Evolutionary conservation across 345 rosid genomes (phyloP).

Genomic region (Eutrema japonicum): DNA sequence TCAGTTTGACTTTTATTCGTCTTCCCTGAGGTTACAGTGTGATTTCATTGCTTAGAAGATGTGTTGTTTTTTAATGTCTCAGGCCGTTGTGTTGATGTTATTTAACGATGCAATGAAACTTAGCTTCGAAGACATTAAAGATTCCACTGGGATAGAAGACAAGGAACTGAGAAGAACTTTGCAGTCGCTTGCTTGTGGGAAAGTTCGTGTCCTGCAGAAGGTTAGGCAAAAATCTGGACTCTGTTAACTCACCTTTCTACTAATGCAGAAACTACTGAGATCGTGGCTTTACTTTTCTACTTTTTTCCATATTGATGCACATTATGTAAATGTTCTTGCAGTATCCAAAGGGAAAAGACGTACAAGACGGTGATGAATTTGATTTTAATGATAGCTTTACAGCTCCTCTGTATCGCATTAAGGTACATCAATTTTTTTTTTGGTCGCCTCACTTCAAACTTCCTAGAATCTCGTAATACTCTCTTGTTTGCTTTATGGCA

Average conservation of each 20-base stretch:
- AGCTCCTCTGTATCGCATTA: constrained; percentile 85
- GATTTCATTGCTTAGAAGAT: constrained; percentile 30
- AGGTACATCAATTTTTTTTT: constrained; percentile 50
- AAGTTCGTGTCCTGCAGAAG: constrained; percentile 93
- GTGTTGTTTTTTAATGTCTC: constrained; percentile 33
- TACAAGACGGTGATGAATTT: constrained; percentile 87
- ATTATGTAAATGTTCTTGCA: constrained; percentile 38
- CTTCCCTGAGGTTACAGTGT: not conserved
- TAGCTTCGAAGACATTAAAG: constrained; percentile 90
- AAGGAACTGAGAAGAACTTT: constrained; percentile 91
- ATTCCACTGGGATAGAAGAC: constrained; percentile 90
- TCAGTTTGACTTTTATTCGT: not conserved
- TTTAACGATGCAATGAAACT: constrained; percentile 93
- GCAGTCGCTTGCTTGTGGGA: constrained; percentile 98
- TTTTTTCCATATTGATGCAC: not conserved
- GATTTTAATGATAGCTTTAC: constrained; percentile 78
- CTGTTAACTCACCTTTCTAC: constrained; percentile 4
- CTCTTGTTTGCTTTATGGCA: not conserved
- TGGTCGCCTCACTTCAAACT: constrained; percentile 6
- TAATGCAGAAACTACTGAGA: constrained; percentile 9
- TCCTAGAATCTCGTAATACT: not conserved
- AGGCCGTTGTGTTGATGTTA: constrained; percentile 98
- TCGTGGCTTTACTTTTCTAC: not conserved
- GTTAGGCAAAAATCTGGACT: constrained; percentile 43
- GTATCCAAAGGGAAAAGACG: constrained; percentile 94